Evolutionary conservation across 495 filamentous ascomycete species (phyloP), one percentile per base, ranked within the genome.

Genomic region (Patellaria atrata): DNA sequence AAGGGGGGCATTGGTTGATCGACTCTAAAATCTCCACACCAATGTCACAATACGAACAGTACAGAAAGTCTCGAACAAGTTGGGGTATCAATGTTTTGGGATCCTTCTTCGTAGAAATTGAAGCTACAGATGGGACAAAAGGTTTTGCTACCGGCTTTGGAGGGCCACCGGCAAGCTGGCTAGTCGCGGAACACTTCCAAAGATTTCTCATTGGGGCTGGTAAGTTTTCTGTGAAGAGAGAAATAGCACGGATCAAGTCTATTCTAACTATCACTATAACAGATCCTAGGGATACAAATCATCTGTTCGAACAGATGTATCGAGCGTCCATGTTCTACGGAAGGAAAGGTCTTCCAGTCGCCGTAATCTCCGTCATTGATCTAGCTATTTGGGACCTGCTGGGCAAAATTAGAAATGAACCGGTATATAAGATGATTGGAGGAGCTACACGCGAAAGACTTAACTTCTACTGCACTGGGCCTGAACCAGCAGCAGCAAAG

Each of bases 1-100:
- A 82, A 51, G 80, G 81, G 14, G 84, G 85, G 16, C 84, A 92
- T 57, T 93, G 85, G 85, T 61, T 94, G 45, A 75, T 94, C 47
- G 85, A 93, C 55, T 75, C 77, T 38, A 75, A 82, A 39, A 94
- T 94, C 52, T 80, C 85, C 0, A 93, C 82, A 10, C 85, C 85
- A 0, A 91, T 87, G 71, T 85, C 84, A 24, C 62, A 70, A 48
- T 94, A 82, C 70, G 79, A 84, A 39, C 62, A 87, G 45, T 94
- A 92, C 57, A 73, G 84, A 30, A 68, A 75, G 27, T 91, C 84
- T 22, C 64, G 85, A 35, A 92, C 84, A 24, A 86, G 77, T 47
- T 94, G 84, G 83, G 85, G 85, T 17, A 93, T 94, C 65, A 94
- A 94, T 45, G 85, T 93, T 6, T 57, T 94, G 38, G 85, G 85